These are phyloP conservation scores for Castanopsis chinensis DNA, from an alignment of 306 rosid genomes.

Conservation along the genomic window DNA sequence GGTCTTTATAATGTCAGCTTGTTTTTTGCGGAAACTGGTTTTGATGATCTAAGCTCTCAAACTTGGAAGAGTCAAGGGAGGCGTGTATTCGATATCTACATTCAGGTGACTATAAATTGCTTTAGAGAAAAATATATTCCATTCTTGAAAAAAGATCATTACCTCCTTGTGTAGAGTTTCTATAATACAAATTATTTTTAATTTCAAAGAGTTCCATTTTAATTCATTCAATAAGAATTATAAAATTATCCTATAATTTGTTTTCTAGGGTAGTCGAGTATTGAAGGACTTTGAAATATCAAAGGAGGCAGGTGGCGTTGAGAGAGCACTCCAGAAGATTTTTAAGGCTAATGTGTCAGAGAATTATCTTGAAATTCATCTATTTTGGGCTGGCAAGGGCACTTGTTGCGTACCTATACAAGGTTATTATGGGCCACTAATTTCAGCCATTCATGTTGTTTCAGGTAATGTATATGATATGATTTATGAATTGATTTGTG, in stretches of 20 bases:
- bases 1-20: constrained; percentile 63
- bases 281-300: constrained; percentile 60
- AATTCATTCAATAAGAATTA: no score
- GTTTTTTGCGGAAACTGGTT: constrained; percentile 59
- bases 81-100: constrained; percentile 67
- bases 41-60: constrained; percentile 19
- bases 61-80: constrained; percentile 68
- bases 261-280: constrained; percentile 49
- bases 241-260: no score
- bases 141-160: no score
- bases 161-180: no score
- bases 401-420: constrained; percentile 63
- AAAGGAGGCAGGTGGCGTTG: constrained; percentile 57
- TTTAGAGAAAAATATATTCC: not conserved
- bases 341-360: constrained; percentile 46
- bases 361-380: constrained; percentile 69
- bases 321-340: not conserved
- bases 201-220: no score
- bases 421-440: constrained; percentile 66
- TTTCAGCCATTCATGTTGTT: constrained; percentile 66
- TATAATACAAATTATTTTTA: no score
- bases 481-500: no score
- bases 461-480: constrained; percentile 31
- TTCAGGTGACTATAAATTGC: constrained; percentile 46
- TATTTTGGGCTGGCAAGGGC: constrained; percentile 88